A percentile compares a stretch with the other conserved stretches of the same genome.
Conservation (phyloP, 1,139 yeast genomes). For the Kodamaea alishanica region DNA sequence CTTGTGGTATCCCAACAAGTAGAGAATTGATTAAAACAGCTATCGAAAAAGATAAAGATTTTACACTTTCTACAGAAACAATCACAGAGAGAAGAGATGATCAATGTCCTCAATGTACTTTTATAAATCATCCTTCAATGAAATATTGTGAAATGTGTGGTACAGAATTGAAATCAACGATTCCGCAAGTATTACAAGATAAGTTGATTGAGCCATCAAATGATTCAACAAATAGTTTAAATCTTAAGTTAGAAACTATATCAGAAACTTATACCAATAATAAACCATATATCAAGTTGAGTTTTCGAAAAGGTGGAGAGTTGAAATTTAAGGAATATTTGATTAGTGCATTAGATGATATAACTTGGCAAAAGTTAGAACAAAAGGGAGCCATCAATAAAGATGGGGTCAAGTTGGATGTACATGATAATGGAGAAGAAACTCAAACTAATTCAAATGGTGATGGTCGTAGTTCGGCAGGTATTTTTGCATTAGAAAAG, state of each 20-base stretch:
- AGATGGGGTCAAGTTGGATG: slow-evolving; percentile 31
- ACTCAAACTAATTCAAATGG: slow-evolving; percentile 14
- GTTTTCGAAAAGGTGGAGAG: slow-evolving; percentile 63
- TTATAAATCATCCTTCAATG: slow-evolving; percentile 77
- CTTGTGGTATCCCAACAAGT: slow-evolving; percentile 63
- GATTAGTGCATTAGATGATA: slow-evolving; percentile 39
- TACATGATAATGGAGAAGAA: slow-evolving; percentile 8
- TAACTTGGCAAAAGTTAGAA: slow-evolving; percentile 43
- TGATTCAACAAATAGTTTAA: slow-evolving; percentile 11
- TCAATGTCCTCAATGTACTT: slow-evolving; percentile 79
- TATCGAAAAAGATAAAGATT: slow-evolving; percentile 1
- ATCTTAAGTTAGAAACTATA: slow-evolving; percentile 26
- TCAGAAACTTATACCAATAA: slow-evolving; percentile 32
- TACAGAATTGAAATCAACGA: slow-evolving; percentile 37
- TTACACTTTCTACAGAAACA: no score
- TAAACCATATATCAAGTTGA: slow-evolving; percentile 47
- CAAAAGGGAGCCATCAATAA: slow-evolving; percentile 38
- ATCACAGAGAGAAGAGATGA: slow-evolving; percentile 26
- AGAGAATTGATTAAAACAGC: slow-evolving; percentile 4
- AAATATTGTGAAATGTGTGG: slow-evolving; percentile 87
- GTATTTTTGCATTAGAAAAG: slow-evolving; percentile 70
- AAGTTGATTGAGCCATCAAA: slow-evolving; percentile 4
- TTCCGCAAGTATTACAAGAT: slow-evolving; percentile 15
- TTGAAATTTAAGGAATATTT: slow-evolving; percentile 42
- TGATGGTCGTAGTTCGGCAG: slow-evolving; percentile 19